Conservation (phyloP, 805 yeast genomes). For the Metschnikowia borealis region DNA sequence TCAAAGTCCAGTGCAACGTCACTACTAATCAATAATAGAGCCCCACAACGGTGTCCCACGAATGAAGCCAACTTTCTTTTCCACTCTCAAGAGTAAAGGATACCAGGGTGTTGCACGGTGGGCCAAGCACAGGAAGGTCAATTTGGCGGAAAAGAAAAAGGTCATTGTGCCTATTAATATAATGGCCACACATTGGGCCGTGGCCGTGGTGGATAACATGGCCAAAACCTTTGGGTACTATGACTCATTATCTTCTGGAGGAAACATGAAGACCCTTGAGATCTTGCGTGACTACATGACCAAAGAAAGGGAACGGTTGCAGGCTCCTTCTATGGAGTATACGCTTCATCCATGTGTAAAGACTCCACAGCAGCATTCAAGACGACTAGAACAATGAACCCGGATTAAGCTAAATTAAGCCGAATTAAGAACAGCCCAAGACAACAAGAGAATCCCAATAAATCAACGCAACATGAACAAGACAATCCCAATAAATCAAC, state of each 20-base stretch:
- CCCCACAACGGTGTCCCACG: too few species aligned
- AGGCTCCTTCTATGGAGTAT: conserved; percentile 21
- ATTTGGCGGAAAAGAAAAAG: conserved; percentile 58
- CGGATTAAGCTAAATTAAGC: too few species aligned
- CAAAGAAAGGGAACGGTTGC: conserved; percentile 58
- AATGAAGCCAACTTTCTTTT: too few species aligned
- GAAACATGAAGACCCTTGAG: conserved; percentile 40
- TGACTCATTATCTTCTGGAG: conserved; percentile 65
- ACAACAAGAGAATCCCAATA: too few species aligned
- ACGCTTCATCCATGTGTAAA: conserved; percentile 22
- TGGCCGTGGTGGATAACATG: conserved; percentile 69
- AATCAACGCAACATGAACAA: too few species aligned
- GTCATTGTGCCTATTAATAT: conserved; percentile 85
- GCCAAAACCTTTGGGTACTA: conserved; percentile 59
- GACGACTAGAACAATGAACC: too few species aligned
- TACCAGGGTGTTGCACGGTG: conserved; percentile 78
- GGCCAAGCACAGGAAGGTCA: conserved; percentile 73
- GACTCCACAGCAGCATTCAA: conserved; percentile 81
- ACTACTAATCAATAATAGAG: too few species aligned
- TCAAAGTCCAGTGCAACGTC: too few species aligned
- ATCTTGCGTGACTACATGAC: conserved; percentile 58
- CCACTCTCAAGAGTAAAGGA: conserved; percentile 68
- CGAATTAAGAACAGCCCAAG: too few species aligned
- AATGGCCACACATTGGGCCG: conserved; percentile 85
- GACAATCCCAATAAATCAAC: too few species aligned